Evolutionary conservation across 768 basidiomycete genomes (phyloP), one percentile per base, ranked within the genome.

Genomic region (Agaricus subrufescens): DNA sequence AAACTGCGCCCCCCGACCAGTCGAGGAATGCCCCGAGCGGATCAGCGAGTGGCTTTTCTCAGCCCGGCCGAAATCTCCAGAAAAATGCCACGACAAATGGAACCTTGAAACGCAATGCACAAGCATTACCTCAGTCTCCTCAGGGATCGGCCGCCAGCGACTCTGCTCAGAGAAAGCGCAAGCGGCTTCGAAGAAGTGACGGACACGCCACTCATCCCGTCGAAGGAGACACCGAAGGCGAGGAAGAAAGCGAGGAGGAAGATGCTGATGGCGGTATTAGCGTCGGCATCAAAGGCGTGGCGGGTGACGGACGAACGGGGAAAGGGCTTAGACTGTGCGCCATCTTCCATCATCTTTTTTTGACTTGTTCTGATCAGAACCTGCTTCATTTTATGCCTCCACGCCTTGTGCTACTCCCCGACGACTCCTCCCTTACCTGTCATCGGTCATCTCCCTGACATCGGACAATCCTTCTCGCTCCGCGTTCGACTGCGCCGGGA

Each of bases 221-320:
- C 61, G 60, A 60, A 3, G 68, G 65, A 12, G 68, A 63, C 14
- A 65, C 71, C 50, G 76, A 73, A 42, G 69, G 68, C 50, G 76
- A 73, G 44, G 69, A 69, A 6, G 75, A 75, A 6, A 73, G 71
- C 43, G 75, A 78, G 0, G 74, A 74, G 43, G 75, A 76, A 1
- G 73, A 73, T 15, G 64, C 65, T 37, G 62, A 63, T 19, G 66
- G 62, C 3, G 75, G 75, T 0, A 76, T 79, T 58, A 75, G 72
- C 57, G 75, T 81, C 14, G 79, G 78, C 11, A 69, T 77, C 64
- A 42, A 42, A 42, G 40, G 40, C n/a, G 40, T 42, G n/a, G 40
- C n/a, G 60, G 59, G 65, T 65, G 44, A 50, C 37, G 29, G 69
- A 67, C 56, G 60, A 61, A 34, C 49, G 60, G 25, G 68, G 75